A percentile compares a stretch with the other conserved stretches of the same genome.
Evolutionary conservation across 805 yeast genomes (phyloP).

Genomic region (Clavispora carvajalis): DNA sequence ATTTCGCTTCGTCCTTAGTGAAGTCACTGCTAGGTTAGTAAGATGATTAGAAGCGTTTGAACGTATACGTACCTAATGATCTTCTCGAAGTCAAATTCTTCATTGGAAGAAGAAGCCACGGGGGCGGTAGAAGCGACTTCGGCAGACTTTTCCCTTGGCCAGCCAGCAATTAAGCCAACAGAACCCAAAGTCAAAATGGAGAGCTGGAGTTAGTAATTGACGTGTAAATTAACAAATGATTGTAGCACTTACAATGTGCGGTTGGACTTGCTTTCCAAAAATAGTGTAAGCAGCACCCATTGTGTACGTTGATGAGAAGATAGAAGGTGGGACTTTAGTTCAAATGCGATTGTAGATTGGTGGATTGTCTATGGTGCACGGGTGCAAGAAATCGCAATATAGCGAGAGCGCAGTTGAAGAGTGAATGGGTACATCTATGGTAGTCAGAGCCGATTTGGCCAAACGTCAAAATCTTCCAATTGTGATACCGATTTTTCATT

Average conservation of each 20-base stretch:
- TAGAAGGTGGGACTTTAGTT: background rate
- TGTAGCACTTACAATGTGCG: constrained; percentile 36
- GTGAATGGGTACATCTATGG: too few relatives aligned
- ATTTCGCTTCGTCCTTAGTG: constrained; percentile 38
- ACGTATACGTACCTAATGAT: constrained; percentile 34
- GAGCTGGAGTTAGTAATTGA: constrained; percentile 26
- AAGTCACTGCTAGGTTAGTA: constrained; percentile 28
- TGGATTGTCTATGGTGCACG: constrained; percentile 4
- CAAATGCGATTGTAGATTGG: background rate
- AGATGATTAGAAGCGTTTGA: background rate
- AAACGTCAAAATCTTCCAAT: too few relatives aligned
- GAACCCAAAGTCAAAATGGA: constrained; percentile 37
- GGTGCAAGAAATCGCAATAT: constrained; percentile 2
- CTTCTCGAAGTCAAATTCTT: constrained; percentile 41
- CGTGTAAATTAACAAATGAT: background rate
- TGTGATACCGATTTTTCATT: too few relatives aligned
- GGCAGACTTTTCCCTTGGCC: constrained; percentile 29
- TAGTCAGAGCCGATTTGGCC: too few relatives aligned
- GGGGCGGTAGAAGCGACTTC: constrained; percentile 20
- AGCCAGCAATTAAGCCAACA: constrained; percentile 32
- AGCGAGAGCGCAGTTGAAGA: too few relatives aligned
- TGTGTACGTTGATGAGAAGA: constrained; percentile 3
- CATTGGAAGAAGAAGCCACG: constrained; percentile 22
- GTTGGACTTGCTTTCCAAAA: constrained; percentile 41
- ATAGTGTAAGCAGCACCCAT: constrained; percentile 42